phyloP scores from a whole-genome alignment of 169 alveolate species.

The Neospora caninum region DNA sequence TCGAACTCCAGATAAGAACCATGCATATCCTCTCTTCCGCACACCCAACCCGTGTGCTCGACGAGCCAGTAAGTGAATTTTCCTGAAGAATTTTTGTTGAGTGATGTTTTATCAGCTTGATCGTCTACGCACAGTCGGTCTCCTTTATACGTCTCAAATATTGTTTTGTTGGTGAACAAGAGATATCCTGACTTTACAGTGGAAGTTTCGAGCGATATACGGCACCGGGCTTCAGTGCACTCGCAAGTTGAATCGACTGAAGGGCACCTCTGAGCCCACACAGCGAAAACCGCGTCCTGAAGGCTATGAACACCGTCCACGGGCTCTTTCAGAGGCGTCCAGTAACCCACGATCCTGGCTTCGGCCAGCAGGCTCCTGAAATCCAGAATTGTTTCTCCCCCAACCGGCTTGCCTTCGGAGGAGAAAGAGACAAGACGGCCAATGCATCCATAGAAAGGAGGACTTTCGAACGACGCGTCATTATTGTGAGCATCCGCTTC shows the following conservation, averaged over 20 bases:
- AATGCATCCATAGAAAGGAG: constrained; percentile 11
- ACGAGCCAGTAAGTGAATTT: constrained; percentile 11
- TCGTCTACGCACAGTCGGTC: neutral
- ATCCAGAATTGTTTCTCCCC: constrained; percentile 26
- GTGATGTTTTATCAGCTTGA: neutral
- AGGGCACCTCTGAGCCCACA: constrained; percentile 30
- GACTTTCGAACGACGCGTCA: neutral
- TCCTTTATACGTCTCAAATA: neutral
- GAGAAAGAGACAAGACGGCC: constrained; percentile 5
- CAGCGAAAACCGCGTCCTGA: neutral
- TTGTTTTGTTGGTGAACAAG: neutral
- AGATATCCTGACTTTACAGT: neutral
- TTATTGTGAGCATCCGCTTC: neutral
- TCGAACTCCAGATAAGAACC: constrained; percentile 31
- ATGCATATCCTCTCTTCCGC: constrained; percentile 18
- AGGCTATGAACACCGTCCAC: neutral
- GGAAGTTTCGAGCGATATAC: neutral
- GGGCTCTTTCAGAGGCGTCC: constrained; percentile 9
- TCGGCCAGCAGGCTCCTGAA: neutral
- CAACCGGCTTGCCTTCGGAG: neutral
- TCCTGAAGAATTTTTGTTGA: neutral
- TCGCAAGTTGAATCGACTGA: neutral
- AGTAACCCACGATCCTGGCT: constrained; percentile 25
- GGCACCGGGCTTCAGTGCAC: neutral
- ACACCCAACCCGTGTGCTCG: neutral